Base-by-base conservation (phyloP, 257 asterid species). In the Petrea volubilis region DNA sequence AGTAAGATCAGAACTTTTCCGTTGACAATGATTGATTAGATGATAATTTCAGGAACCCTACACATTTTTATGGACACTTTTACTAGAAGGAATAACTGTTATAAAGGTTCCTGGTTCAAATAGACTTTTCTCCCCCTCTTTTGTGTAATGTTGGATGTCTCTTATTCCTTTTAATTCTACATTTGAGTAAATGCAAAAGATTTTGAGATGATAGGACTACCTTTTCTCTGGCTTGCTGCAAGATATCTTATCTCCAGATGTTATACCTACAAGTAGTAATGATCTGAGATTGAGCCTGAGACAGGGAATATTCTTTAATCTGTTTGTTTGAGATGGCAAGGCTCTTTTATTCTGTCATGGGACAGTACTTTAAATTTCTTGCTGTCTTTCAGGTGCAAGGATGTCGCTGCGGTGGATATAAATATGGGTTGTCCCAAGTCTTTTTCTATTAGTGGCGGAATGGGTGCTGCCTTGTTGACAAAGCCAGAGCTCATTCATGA, bases 381-480 rank as follows among this genome's bases (percentile, higher is more conserved):
- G 47, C 70, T 73, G 60, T 73, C 64, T 72, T 60, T 77, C 81
- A 93, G 98, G 81, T 93, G 94, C 84, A 84, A 53, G 70, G 97
- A 91, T 79, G 96, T 93, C 72, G 94, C 97, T 67, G 96, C 98
- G 13, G 84, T 93, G 53, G 98, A 93, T 74, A 78, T 93, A 71
- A 93, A 93, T 76, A 93, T 93, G 98, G 98, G 98, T 69, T 93
- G 98, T 81, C 98, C 98, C 55, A 93, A 72, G 81, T 73, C 97
- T 7, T 93, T 93, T 77, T 93, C 98, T 29, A 61, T 89, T 64
- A 91, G 96, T 77, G 98, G 98, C 77, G 97, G 98, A 78, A 93
- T 93, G 98, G 98, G 98, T 77, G 96, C 98, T 76, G 96, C 98
- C 27, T 78, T 93, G 77, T 80, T 93, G 81, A 49, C 83, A 64